Base-by-base conservation (phyloP, 2,329 filamentous ascomycete genomes). In the Leptographium lundbergii region DNA sequence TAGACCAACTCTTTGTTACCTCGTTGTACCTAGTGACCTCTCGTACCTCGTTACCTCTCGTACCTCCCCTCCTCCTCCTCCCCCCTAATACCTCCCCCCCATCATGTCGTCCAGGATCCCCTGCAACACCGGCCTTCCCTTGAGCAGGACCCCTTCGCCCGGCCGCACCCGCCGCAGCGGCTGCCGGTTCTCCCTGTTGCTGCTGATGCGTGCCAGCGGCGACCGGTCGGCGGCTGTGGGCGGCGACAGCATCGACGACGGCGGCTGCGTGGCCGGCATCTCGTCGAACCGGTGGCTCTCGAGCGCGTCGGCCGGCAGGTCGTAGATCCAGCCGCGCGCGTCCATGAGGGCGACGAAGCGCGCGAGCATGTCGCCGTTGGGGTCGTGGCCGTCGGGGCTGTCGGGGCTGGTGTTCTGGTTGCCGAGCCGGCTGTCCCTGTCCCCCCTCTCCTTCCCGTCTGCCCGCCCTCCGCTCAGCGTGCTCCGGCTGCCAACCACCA, bases 401-500 rank as follows among this genome's bases (percentile, higher is more conserved):
- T 39, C n/a, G n/a, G n/a, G n/a, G n/a, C n/a, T n/a, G n/a, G n/a
- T n/a, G n/a, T n/a, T n/a, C n/a, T n/a, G n/a, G n/a, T n/a, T n/a
- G n/a, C n/a, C n/a, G n/a, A n/a, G n/a, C n/a, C n/a, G n/a, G n/a
- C n/a, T n/a, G n/a, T n/a, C n/a, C n/a, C n/a, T n/a, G n/a, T n/a
- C n/a, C n/a, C n/a, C 3, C 47, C 17, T 54, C 36, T 29, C 13
- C 24, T 24, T 22, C 14, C 22, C 9, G 3, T 11, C 48, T 4
- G 13, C 48, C 48, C 11, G n/a, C n/a, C 19, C 48, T 69, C 9
- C 67, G 67, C 10, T 17, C 36, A 99, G 75, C 0, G 94, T 99
- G 59, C 77, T 79, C 67, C 82, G 82, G 70, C 89, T 95, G 11
- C 94, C 94, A 0, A 99, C 72, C 14, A 99, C 87, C 1, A 99